Conservation (phyloP, 1,284 basidiomycete genomes). For the Ceratobasidium sp. region DNA sequence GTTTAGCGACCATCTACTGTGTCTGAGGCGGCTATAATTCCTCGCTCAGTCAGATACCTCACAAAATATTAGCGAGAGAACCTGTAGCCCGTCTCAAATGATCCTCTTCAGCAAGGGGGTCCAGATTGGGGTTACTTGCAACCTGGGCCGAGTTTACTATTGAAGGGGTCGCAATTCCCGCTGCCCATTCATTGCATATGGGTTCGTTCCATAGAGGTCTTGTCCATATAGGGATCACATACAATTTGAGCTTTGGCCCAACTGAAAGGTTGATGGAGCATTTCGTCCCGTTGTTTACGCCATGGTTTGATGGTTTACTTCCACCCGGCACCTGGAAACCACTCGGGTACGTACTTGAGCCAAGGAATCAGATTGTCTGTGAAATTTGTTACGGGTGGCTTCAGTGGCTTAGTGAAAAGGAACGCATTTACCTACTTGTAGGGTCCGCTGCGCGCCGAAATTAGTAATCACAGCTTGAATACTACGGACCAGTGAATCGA, state of each 20-base stretch:
- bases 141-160: background rate
- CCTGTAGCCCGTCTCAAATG: conserved; percentile 7
- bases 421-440: conserved; percentile 1
- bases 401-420: too few species aligned
- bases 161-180: conserved; percentile 1
- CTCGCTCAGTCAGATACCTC: background rate
- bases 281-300: conserved; percentile 8
- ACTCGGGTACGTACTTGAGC: conserved; percentile 38
- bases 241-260: conserved; percentile 31
- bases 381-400: too few species aligned
- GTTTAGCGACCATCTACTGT: background rate
- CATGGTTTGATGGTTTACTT: conserved; percentile 19
- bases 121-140: background rate
- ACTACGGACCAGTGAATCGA: conserved; percentile 4
- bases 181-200: background rate
- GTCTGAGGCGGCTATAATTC: conserved; percentile 1
- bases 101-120: background rate
- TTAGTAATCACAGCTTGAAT: background rate
- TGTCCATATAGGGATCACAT: background rate
- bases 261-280: conserved; percentile 6
- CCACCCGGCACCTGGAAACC: conserved; percentile 37
- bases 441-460: conserved; percentile 2
- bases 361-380: conserved; percentile 18
- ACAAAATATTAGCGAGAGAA: background rate
- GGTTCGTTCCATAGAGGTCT: background rate